These are phyloP conservation scores for Hygrocybe coccinea DNA, from an alignment of 768 basidiomycete species.

Conservation along the genomic window DNA sequence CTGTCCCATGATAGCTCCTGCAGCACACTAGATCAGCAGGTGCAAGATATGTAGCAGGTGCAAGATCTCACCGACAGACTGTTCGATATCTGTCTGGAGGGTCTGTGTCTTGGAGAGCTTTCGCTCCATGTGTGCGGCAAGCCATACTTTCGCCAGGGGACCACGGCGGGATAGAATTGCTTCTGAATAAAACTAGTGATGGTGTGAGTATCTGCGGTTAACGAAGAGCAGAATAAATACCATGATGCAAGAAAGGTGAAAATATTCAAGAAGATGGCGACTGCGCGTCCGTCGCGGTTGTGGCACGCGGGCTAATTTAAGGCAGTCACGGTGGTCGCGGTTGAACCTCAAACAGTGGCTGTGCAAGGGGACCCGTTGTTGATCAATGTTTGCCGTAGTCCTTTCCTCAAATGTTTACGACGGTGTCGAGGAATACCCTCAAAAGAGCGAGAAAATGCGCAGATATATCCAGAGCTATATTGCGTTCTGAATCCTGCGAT, in stretches of 20 bases:
- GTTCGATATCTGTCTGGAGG: conserved; percentile 89
- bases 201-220: conserved; percentile 11
- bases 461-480: neutral
- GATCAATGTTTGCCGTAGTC: conserved; percentile 4
- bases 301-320: conserved; percentile 14
- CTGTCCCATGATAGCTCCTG: conserved; percentile 90
- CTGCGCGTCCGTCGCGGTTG: conserved; percentile 22
- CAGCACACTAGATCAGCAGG: neutral
- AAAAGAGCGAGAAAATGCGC: conserved; percentile 7
- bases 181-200: conserved; percentile 79
- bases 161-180: conserved; percentile 91
- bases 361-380: conserved; percentile 1
- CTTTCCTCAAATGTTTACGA: conserved; percentile 17
- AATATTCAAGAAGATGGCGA: conserved; percentile 13
- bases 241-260: conserved; percentile 22
- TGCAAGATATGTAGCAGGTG: too few species aligned
- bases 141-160: conserved; percentile 95
- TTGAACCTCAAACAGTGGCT: conserved; percentile 1
- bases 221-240: conserved; percentile 14
- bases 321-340: neutral
- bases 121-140: conserved; percentile 97
- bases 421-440: conserved; percentile 19
- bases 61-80: conserved; percentile 71
- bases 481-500: neutral
- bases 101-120: conserved; percentile 96